Base-by-base conservation (phyloP, 2,329 filamentous ascomycete genomes). In the Sporothrix protearum region DNA sequence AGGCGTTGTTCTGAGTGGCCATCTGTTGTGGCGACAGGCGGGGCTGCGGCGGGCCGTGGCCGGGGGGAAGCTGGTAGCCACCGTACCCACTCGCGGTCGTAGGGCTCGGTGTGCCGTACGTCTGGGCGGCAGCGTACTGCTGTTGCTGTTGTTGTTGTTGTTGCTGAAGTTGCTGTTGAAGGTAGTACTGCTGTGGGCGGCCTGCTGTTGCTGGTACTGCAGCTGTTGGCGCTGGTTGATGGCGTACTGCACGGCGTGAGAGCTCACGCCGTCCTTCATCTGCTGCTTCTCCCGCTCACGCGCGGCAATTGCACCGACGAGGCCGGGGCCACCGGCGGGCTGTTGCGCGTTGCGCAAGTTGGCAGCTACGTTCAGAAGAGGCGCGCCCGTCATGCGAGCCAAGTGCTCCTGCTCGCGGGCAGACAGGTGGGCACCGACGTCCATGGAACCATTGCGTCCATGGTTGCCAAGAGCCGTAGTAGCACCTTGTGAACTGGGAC, bases 391-490 rank as follows among this genome's bases (percentile, higher is more conserved):
- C 76, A 93, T 85, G 49, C 92, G 88, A 10, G 94, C 92, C n/a
- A 97, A 87, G 75, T 96, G 91, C 80, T 96, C 93, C 79, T 96
- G 94, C 80, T 97, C 94, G 19, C 91, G 88, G 22, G 94, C 94
- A 25, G 92, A 94, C n/a, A 97, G 84, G 71, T 90, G 87, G 0
- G 86, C 84, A 30, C 77, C 83, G 61, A 77, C 68, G 33, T 82
- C 80, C 6, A 28, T 36, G 1, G 66, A 71, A 2, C 80, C 80
- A 9, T 42, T 68, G 8, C 70, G 66, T 14, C 30, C 36, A 5
- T 71, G 53, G 16, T 28, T 53, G 66, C 82, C 81, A 39, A 91
- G 80, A 71, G 86, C 78, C 3, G 80, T 79, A 53, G 82, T 84
- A 10, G 89, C 84, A 12, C 88, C 87, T 59, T 88, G 86, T 14